A percentile compares a stretch with the other conserved stretches of the same genome.
These are phyloP conservation scores for Onygena corvina DNA, from an alignment of 2,329 filamentous ascomycete species.

Conservation along the genomic window DNA sequence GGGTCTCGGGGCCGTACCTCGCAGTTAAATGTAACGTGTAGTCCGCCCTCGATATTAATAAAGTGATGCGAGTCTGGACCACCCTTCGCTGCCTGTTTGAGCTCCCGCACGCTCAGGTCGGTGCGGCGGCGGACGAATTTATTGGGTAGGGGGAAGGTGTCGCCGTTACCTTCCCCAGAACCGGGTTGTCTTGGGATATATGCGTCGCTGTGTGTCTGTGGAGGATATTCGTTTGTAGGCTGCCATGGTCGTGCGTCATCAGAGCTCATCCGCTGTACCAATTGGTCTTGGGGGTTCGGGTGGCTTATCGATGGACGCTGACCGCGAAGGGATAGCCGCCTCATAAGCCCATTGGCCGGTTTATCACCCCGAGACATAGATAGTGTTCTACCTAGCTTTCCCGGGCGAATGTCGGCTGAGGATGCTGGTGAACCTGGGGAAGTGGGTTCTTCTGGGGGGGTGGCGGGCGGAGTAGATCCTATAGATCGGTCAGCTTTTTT, in stretches of 20 bases:
- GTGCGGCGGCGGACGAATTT: conserved; percentile 59
- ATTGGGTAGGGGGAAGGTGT: conserved; percentile 25
- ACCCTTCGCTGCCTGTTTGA: conserved; percentile 45
- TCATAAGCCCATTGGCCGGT: conserved; percentile 31
- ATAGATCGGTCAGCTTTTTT: conserved; percentile 40
- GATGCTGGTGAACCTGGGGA: conserved; percentile 21
- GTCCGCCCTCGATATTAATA: conserved; percentile 66
- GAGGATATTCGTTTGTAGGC: not conserved
- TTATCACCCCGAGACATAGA: conserved; percentile 48
- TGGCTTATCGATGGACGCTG: conserved; percentile 33
- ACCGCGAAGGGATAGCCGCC: conserved; percentile 37
- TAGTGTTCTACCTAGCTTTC: conserved; percentile 44
- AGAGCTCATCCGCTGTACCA: conserved; percentile 26
- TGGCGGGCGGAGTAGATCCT: conserved; percentile 58
- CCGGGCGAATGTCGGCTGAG: conserved; percentile 18
- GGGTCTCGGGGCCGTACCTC: conserved; percentile 80
- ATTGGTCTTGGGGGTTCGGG: conserved; percentile 17
- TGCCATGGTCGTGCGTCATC: conserved; percentile 20
- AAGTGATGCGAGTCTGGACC: conserved; percentile 41
- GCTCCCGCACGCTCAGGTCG: conserved; percentile 51
- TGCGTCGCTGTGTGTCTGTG: not conserved
- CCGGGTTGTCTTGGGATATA: conserved; percentile 7
- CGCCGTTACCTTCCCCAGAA: conserved; percentile 4
- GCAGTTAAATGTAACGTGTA: conserved; percentile 80
- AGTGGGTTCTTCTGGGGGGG: conserved; percentile 43